phyloP scores from a whole-genome alignment of 2,329 filamentous ascomycete genomes.

The Magnaporthiopsis incrustans region DNA sequence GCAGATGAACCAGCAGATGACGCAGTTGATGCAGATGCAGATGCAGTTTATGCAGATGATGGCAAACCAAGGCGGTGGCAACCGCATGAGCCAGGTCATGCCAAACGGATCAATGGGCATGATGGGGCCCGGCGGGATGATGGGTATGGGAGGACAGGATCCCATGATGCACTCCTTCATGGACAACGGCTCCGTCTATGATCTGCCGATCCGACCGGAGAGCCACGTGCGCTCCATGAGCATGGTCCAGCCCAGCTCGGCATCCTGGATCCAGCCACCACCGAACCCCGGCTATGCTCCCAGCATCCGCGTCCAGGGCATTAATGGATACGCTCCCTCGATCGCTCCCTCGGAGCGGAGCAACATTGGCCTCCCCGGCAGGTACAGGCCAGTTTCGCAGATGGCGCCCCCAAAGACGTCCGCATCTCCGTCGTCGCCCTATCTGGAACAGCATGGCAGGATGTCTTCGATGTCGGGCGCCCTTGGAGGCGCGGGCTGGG shows the following conservation, averaged over 20 bases:
- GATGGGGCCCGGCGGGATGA: conserved; percentile 22
- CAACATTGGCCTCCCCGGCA: conserved; percentile 80
- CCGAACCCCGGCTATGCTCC: conserved; percentile 37
- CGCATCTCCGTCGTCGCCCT: conserved; percentile 7
- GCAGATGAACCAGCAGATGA: conserved; percentile 77
- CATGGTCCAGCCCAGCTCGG: conserved; percentile 65
- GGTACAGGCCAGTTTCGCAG: conserved; percentile 84
- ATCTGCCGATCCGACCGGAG: conserved; percentile 33
- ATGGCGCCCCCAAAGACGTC: conserved; percentile 23
- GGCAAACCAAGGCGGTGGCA: conserved; percentile 47
- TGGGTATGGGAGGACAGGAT: conserved; percentile 16
- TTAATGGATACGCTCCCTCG: conserved; percentile 67
- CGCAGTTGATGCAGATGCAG: conserved; percentile 86
- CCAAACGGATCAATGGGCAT: conserved; percentile 35
- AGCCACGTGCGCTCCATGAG: conserved; percentile 64
- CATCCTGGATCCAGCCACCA: conserved; percentile 45
- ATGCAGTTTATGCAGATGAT: conserved; percentile 93
- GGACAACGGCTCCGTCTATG: conserved; percentile 35
- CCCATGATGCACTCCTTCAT: conserved; percentile 36
- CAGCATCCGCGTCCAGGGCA: conserved; percentile 40
- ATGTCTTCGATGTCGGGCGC: conserved; percentile 35
- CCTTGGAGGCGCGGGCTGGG: conserved; percentile 12
- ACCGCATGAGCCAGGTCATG: conserved; percentile 18
- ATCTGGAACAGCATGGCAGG: conserved; percentile 18
- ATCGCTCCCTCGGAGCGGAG: conserved; percentile 95